Conservation (phyloP, 345 rosid species). For the Clausena lansium region DNA sequence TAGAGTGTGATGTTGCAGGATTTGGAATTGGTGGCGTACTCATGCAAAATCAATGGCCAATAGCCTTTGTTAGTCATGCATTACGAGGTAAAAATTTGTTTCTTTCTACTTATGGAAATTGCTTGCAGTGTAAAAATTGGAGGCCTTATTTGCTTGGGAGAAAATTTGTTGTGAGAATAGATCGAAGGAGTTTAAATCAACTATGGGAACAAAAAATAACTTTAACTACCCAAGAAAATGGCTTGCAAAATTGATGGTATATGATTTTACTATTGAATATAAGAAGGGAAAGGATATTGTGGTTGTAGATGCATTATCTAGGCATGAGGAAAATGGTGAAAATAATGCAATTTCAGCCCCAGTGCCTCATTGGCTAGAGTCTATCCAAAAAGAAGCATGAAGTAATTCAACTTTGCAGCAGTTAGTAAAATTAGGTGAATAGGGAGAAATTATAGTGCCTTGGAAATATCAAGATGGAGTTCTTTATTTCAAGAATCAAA, state of each 20-base stretch:
- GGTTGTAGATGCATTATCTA: not conserved
- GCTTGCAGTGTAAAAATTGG: not conserved
- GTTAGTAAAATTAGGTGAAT: not conserved
- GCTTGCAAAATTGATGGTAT: not conserved
- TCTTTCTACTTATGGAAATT: not conserved
- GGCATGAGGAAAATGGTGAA: too few relatives aligned
- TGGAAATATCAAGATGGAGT: not conserved
- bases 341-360: too few relatives aligned
- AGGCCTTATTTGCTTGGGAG: not conserved
- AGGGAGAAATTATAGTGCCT: not conserved
- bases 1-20: not conserved
- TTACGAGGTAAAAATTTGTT: not conserved
- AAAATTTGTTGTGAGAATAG: not conserved
- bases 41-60: not conserved
- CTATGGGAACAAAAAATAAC: not conserved
- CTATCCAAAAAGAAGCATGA: too few relatives aligned
- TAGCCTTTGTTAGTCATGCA: not conserved
- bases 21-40: not conserved
- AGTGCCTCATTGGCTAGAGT: too few relatives aligned
- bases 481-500: not conserved
- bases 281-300: not conserved
- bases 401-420: not conserved
- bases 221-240: not conserved
- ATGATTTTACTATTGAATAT: not conserved
- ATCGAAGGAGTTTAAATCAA: not conserved